Evolutionary conservation across 257 asterid species (phyloP), one percentile per base, ranked within the genome.

Genomic region (Nemophila menziesii): DNA sequence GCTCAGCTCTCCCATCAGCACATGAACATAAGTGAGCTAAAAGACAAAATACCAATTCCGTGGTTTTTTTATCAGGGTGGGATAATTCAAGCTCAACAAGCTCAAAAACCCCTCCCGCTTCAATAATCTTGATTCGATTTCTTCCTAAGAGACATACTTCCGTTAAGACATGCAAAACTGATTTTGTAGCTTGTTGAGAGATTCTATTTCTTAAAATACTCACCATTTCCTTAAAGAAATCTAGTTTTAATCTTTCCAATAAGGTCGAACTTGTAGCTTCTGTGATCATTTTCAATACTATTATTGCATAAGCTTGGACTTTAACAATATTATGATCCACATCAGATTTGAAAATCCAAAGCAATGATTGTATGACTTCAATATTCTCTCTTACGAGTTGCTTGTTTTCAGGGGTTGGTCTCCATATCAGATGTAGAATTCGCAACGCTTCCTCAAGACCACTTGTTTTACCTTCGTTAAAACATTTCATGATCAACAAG

Each of bases 1-100:
- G 62, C 52, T 81, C 62, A 33, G 81, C 93, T 60, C 98, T 68
- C 2, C 96, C 98, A 13, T 89, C 93, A 3, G 98, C 98, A 19
- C 75, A 70, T 24, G 76, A 50, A 33, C 94, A 84, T 40, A 85
- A 42, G 3, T 65, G 69, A 12, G 93, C 81, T 49, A 89, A 38
- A 7, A 76, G 71, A 33, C 62, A 14, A 55, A 89, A 61, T 0
- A 66, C 55, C 4, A 81, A 64, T 59, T 89, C 98, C 19, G 77
- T 62, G 0, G 56, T 61, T 29, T 52, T 61, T 54, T 65, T 65
- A 11, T 67, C 69, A 8, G 51, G 72, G 20, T 34, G 37, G 23
- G 36, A 33, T 5, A 87, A 8, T 37, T 77, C 94, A 8, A 74
- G 55, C 20, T 90, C 98, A 11, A 90, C 52, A 2, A 72, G 48